Evolutionary conservation across 805 yeast genomes (phyloP).

Genomic region (Lipomyces sp.): DNA sequence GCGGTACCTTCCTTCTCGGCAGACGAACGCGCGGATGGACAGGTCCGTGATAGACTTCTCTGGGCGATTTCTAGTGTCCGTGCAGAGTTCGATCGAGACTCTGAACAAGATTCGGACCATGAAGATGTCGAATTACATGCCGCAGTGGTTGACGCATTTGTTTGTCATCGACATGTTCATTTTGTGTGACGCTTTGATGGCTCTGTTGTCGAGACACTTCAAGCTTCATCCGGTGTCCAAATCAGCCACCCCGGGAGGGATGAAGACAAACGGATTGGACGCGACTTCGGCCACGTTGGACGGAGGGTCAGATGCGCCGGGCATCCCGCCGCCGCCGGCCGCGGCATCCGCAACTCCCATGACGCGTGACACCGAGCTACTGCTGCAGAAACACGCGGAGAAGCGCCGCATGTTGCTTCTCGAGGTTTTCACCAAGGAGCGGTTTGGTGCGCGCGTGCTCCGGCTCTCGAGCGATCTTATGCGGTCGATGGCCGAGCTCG

Average conservation of each 20-base stretch:
- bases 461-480: conserved; percentile 1
- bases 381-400: neutral
- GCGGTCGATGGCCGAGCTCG: conserved; percentile 9
- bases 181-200: conserved; percentile 10
- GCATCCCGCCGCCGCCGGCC: neutral
- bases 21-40: neutral
- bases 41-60: neutral
- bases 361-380: neutral
- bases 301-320: neutral
- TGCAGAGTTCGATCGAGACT: neutral
- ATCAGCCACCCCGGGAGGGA: neutral
- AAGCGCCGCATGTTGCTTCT: conserved; percentile 5
- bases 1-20: conserved; percentile 12
- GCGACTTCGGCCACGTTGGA: neutral
- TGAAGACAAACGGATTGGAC: too few relatives aligned
- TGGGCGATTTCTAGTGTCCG: conserved; percentile 11
- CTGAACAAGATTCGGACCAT: conserved; percentile 2
- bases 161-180: conserved; percentile 5
- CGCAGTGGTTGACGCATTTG: conserved; percentile 17
- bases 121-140: conserved; percentile 9
- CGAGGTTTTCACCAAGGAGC: conserved; percentile 4
- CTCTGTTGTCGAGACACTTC: conserved; percentile 1
- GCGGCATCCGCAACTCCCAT: neutral
- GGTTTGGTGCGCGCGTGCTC: conserved; percentile 5
- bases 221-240: neutral